A percentile compares a stretch with the other conserved stretches of the same genome.
Evolutionary conservation across 2,329 filamentous ascomycete species (phyloP).

Genomic region (Fusarium sp.): DNA sequence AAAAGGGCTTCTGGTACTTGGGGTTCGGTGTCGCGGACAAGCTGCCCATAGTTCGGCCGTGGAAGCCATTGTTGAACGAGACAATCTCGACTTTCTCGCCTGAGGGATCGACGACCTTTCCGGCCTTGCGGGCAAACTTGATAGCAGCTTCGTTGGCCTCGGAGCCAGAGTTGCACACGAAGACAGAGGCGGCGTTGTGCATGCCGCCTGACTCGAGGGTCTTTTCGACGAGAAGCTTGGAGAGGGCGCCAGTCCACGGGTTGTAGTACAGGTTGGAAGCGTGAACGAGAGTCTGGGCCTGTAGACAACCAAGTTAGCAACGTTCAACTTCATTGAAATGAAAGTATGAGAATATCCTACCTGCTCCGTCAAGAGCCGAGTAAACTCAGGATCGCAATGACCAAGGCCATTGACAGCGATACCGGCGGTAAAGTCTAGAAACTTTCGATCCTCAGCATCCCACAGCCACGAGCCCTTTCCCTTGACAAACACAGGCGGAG

Average conservation of each 20-base stretch:
- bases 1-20: conserved; percentile 96
- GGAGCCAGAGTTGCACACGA: conserved; percentile 95
- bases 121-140: conserved; percentile 95
- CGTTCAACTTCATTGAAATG: background rate
- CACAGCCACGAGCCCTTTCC: conserved; percentile 90
- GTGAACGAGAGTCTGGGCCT: conserved; percentile 84
- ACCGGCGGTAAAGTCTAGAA: conserved; percentile 94
- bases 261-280: conserved; percentile 98
- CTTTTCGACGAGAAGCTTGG: conserved; percentile 84
- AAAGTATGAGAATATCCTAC: conserved; percentile 54
- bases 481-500: conserved; percentile 88
- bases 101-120: conserved; percentile 78
- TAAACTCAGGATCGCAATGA: conserved; percentile 86
- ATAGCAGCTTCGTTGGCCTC: conserved; percentile 98
- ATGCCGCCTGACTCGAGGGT: conserved; percentile 85
- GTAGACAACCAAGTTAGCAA: conserved; percentile 1
- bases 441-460: conserved; percentile 89
- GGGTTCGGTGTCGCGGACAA: conserved; percentile 97
- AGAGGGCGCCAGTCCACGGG: conserved; percentile 91
- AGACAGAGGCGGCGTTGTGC: conserved; percentile 82
- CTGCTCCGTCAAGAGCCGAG: conserved; percentile 82
- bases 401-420: conserved; percentile 96
- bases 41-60: conserved; percentile 95
- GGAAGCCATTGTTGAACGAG: conserved; percentile 92
- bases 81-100: conserved; percentile 86